Base-by-base conservation (phyloP, 1,284 basidiomycete species). In the Malassezia japonica region DNA sequence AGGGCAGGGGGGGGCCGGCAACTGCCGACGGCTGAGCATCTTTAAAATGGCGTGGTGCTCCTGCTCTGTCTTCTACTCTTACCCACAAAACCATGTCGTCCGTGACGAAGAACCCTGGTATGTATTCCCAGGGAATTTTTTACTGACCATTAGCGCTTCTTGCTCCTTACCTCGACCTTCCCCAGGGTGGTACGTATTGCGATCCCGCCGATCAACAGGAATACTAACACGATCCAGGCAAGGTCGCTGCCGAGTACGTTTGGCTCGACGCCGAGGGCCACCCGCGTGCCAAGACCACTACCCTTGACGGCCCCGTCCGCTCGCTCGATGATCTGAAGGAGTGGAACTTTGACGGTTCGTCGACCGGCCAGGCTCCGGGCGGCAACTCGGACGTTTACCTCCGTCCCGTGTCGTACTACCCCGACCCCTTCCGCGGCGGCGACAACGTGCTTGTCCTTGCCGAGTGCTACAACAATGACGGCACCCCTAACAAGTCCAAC, bases 371-470 rank as follows among this genome's bases (percentile, higher is more conserved):
- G 58, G 70, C 70, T 21, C 63, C 61, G 36, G 89, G 90, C 37
- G 91, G 90, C 39, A 86, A 98, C 79, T 98, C 94, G 27, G 94
- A 98, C 74, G 85, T 98, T 78, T 94, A 90, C 79, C 88, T 98
- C 62, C 87, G 92, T 63, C 94, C 94, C 46, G 89, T 83, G 57
- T 83, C 91, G 70, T 91, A 91, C 78, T 99, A 94, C 84, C 91
- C 86, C 72, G 94, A 99, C 75, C 94, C 94, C 49, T 98, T 98
- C 90, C 90, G 94, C 69, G 86, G 89, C 46, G 92, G 92, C 59
- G 84, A 91, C 71, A 73, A 70, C 57, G 61, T 74, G 44, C 55
- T 70, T 13, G 64, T 72, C 28, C 62, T 72, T 3, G 88, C 90
- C 49, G 89, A 90, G 77, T 89, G 87, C 74, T 96, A 91, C 83